Evolutionary conservation across 2,329 filamentous ascomycete species (phyloP).

Genomic region (Colletotrichum incanum): DNA sequence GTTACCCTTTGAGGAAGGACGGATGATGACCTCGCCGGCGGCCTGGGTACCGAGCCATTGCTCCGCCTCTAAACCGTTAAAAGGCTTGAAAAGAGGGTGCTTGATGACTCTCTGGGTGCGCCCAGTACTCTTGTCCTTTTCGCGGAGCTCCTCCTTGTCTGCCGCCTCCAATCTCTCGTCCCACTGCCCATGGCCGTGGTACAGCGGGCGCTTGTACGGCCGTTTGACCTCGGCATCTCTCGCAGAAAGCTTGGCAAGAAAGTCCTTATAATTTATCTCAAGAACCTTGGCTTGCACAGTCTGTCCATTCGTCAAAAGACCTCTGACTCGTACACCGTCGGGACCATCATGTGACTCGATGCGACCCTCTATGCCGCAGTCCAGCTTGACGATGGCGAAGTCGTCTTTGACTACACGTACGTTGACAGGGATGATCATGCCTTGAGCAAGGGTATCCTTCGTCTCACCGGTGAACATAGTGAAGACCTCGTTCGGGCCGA

Average conservation of each 20-base stretch:
- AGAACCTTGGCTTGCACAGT: slow-evolving; percentile 90
- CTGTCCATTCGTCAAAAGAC: slow-evolving; percentile 84
- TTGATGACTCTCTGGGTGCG: slow-evolving; percentile 96
- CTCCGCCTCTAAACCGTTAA: slow-evolving; percentile 93
- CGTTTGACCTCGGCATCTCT: slow-evolving; percentile 85
- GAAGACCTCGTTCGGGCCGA: slow-evolving; percentile 86
- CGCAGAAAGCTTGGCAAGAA: slow-evolving; percentile 87
- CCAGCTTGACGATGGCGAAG: slow-evolving; percentile 92
- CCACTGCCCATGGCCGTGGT: slow-evolving; percentile 87
- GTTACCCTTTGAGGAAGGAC: slow-evolving; percentile 93
- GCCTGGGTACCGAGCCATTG: slow-evolving; percentile 91
- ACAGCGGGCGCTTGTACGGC: slow-evolving; percentile 78
- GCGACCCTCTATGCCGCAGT: slow-evolving; percentile 93
- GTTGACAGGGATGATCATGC: slow-evolving; percentile 93
- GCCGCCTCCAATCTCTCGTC: slow-evolving; percentile 85
- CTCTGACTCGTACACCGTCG: slow-evolving; percentile 78
- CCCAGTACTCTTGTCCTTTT: slow-evolving; percentile 88
- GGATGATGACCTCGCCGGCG: slow-evolving; percentile 92
- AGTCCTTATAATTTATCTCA: slow-evolving; percentile 88
- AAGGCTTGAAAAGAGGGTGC: slow-evolving; percentile 94
- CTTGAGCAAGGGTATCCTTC: slow-evolving; percentile 83
- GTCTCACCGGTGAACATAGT: slow-evolving; percentile 98
- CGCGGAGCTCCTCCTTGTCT: slow-evolving; percentile 86
- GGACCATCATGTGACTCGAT: slow-evolving; percentile 88
- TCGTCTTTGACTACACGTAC: slow-evolving; percentile 92